Evolutionary conservation across 164 flowering plant genomes (phyloP), one percentile per base, ranked within the genome.

Genomic region (Piper longum): DNA sequence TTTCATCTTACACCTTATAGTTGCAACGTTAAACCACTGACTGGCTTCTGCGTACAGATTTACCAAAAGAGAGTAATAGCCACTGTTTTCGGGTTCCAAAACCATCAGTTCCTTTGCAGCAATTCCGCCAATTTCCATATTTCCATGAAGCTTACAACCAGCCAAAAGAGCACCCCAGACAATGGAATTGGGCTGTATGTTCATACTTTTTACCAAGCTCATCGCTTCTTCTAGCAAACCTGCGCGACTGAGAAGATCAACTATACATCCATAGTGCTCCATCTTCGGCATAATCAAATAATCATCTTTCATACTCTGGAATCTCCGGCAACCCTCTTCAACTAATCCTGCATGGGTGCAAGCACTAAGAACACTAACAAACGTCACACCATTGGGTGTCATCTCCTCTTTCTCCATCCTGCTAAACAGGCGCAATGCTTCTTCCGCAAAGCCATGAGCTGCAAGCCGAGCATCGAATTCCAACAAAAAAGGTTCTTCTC

Each of bases 221-320:
- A 85, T 56, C 9, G 95, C 95, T 12, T 87, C 90, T 40, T 81
- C 76, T 3, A 89, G 78, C 62, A 80, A 63, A 39, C 95, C 90
- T 41, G 83, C 83, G 67, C 80, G 84, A 69, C 87, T 67, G 13
- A 85, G 69, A 16, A 89, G 82, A 79, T 85, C 97, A 63, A 89
- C 80, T 83, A 89, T 75, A 75, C 95, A 89, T 12, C 97, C 95
- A 16, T 87, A 87, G 71, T 89, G 97, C 67, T 81, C 81, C 6
- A 85, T 62, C 62, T 64, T 76, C 14, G 96, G 85, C 66, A 55
- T 4, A 45, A 87, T 80, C 5, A 58, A 69, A 55, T 76, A 81
- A 16, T 74, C 73, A 14, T 16, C 48, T n/a, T 69, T 74, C 97
- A 89, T 89, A 70, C 79, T 80, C 3, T 13, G 51, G 59, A 87